Evolutionary conservation across 768 basidiomycete species (phyloP).

Genomic region (Crucibulum laeve): DNA sequence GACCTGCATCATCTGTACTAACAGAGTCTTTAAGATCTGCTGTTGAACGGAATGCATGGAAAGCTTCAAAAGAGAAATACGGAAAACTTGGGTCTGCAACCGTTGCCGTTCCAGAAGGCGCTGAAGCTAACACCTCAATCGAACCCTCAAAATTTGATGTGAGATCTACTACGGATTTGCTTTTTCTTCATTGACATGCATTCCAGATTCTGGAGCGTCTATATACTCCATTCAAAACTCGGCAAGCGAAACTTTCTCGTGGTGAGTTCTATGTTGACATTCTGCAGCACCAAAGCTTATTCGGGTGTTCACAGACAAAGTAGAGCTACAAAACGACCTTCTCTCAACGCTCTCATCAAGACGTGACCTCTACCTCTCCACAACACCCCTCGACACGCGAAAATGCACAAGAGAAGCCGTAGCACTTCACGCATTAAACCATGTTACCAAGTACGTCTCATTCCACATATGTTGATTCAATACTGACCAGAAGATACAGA

Average conservation of each 20-base stretch:
- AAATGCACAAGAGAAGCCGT: slow-evolving; percentile 62
- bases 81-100: slow-evolving; percentile 59
- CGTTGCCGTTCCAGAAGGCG: slow-evolving; percentile 42
- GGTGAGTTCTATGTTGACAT: slow-evolving; percentile 30
- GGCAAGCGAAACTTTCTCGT: slow-evolving; percentile 48
- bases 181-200: slow-evolving; percentile 1
- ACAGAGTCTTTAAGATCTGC: slow-evolving; percentile 43
- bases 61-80: slow-evolving; percentile 35
- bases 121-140: slow-evolving; percentile 20
- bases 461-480: not conserved
- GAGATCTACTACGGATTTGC: slow-evolving; percentile 1
- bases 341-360: slow-evolving; percentile 63
- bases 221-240: slow-evolving; percentile 45
- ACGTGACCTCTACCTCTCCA: slow-evolving; percentile 74
- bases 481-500: slow-evolving; percentile 36
- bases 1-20: slow-evolving; percentile 47
- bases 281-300: not conserved
- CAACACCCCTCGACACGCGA: slow-evolving; percentile 60
- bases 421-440: slow-evolving; percentile 81
- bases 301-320: slow-evolving; percentile 31
- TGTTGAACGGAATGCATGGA: slow-evolving; percentile 60
- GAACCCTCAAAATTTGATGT: slow-evolving; percentile 28
- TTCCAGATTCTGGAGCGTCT: slow-evolving; percentile 55
- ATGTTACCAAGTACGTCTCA: slow-evolving; percentile 73
- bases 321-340: slow-evolving; percentile 59